phyloP scores from a whole-genome alignment of 2,329 filamentous ascomycete genomes.

The Trichophyton simii region DNA sequence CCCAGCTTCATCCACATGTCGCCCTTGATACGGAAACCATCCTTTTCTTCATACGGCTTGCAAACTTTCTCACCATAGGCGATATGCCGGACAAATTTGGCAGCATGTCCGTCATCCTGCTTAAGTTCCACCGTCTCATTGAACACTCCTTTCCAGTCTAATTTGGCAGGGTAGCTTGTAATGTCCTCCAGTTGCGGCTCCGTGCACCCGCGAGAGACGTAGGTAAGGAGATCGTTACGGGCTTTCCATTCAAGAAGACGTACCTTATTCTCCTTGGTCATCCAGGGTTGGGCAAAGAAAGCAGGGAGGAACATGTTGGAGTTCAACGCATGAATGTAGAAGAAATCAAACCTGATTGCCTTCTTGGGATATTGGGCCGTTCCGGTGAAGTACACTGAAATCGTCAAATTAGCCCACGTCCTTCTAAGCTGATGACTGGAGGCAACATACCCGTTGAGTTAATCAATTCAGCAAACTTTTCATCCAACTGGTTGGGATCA shows the following conservation, averaged over 20 bases:
- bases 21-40: constrained; percentile 26
- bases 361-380: constrained; percentile 54
- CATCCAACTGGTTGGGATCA: constrained; percentile 42
- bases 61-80: constrained; percentile 48
- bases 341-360: constrained; percentile 68
- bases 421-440: background rate
- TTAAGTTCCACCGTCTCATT: constrained; percentile 34
- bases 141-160: constrained; percentile 35
- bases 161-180: constrained; percentile 44
- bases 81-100: constrained; percentile 62
- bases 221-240: constrained; percentile 60
- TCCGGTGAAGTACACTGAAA: constrained; percentile 41
- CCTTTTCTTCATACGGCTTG: constrained; percentile 22
- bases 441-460: constrained; percentile 41
- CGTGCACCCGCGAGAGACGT: constrained; percentile 55
- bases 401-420: background rate
- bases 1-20: constrained; percentile 35
- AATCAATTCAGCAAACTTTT: constrained; percentile 55
- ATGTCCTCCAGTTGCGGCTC: constrained; percentile 49
- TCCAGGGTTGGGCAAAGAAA: constrained; percentile 50
- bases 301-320: constrained; percentile 58
- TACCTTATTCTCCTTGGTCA: constrained; percentile 48
- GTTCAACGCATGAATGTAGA: constrained; percentile 66
- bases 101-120: constrained; percentile 65
- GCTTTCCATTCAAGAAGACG: constrained; percentile 74